phyloP scores from a whole-genome alignment of 257 asterid species.

The Verbascum thapsus region DNA sequence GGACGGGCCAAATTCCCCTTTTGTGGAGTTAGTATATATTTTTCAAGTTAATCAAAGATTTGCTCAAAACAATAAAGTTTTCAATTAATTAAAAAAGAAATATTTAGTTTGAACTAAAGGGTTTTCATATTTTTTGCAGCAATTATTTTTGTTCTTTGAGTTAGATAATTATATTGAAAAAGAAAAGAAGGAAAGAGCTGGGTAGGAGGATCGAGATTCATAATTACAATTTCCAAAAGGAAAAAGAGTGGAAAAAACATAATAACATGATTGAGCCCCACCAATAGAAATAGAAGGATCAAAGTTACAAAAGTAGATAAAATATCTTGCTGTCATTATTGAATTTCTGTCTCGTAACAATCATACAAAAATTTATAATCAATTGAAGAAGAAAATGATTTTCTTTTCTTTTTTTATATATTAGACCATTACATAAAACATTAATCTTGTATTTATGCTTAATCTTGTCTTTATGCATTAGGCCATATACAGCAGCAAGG shows the following conservation, averaged over 20 bases:
- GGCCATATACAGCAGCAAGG: too few relatives aligned
- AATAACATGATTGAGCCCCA: constrained; percentile 1
- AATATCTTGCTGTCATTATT: background rate
- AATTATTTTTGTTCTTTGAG: background rate
- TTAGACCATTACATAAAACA: too few relatives aligned
- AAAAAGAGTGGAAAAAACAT: constrained; percentile 12
- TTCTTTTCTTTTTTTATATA: too few relatives aligned
- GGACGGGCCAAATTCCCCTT: constrained; percentile 34
- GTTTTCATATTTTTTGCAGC: background rate
- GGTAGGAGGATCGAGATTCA: constrained; percentile 1
- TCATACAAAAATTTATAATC: too few relatives aligned
- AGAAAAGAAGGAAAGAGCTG: background rate
- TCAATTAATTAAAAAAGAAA: constrained; percentile 27
- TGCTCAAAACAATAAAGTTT: constrained; percentile 40
- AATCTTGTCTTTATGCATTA: too few relatives aligned
- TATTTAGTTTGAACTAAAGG: constrained; percentile 14
- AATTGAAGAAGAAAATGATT: too few relatives aligned
- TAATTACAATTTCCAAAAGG: constrained; percentile 28
- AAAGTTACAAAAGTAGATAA: constrained; percentile 5
- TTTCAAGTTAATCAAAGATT: constrained; percentile 27
- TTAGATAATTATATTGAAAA: background rate
- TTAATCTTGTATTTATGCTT: too few relatives aligned
- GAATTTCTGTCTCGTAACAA: background rate
- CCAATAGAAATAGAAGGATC: background rate
- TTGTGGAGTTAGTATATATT: constrained; percentile 5